phyloP scores from a whole-genome alignment of 805 yeast species.

The Sungouiozyma ichnusensis region DNA sequence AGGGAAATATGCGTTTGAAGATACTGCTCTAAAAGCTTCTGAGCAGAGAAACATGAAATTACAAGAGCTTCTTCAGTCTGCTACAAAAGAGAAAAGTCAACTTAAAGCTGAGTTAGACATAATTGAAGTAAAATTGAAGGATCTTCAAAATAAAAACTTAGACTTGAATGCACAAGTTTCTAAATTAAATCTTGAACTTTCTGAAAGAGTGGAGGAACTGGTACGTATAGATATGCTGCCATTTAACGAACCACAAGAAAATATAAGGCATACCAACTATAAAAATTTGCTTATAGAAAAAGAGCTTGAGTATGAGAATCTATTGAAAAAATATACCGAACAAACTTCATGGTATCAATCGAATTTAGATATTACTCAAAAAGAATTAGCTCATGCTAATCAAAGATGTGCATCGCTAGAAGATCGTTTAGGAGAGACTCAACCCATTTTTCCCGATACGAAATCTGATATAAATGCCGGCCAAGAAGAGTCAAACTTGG shows the following conservation, averaged over 20 bases:
- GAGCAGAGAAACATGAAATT: not conserved
- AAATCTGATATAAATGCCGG: not conserved
- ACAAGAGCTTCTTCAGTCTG: not conserved
- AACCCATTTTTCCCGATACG: not conserved
- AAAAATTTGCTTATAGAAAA: not conserved
- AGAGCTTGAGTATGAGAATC: not conserved
- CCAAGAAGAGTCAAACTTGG: not conserved
- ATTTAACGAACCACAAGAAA: not conserved
- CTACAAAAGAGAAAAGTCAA: not conserved
- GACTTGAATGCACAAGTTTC: not conserved
- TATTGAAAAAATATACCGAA: conserved; percentile 6
- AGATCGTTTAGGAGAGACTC: not conserved
- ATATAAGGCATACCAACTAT: not conserved
- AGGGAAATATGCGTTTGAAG: not conserved
- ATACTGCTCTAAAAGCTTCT: not conserved
- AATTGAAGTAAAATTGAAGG: not conserved
- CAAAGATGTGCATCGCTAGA: not conserved
- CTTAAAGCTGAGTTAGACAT: not conserved
- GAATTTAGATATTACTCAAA: conserved; percentile 1
- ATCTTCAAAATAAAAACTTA: too few species aligned
- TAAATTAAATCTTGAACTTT: not conserved
- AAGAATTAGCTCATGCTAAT: conserved; percentile 2
- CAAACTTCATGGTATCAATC: conserved; percentile 5
- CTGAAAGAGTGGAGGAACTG: not conserved
- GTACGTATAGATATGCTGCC: not conserved